Evolutionary conservation across 176 grass and related monocot species (phyloP), one percentile per base, ranked within the genome.

Genomic region (Rhynchospora pubera): DNA sequence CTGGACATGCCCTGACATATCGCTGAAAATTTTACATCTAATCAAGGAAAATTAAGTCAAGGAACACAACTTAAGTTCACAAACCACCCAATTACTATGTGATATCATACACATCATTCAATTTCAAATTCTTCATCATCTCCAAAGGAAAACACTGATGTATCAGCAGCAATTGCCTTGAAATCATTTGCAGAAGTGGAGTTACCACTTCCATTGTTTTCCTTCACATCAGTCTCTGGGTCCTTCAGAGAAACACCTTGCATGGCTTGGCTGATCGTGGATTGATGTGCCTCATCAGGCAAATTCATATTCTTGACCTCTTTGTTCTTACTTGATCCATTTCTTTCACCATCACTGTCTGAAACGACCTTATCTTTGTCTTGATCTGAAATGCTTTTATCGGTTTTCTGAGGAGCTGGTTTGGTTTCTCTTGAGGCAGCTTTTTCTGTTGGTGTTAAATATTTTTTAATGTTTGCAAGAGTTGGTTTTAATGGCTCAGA

Each of bases 121-220:
- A 91, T 95, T 87, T 90, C 93, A 6, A 93, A 99, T 22, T 99
- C 92, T 68, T 99, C 96, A 56, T 99, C 97, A 12, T 99, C 97
- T 51, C 97, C 93, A 18, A 96, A 99, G 3, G 91, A 93, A 62
- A 96, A 99, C 69, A 99, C 93, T 0, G 93, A 99, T 65, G 93
- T 86, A 44, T 99, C 93, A 65, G 97, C 93, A 7, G 93, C 90
- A 50, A 99, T 99, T 22, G 91, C 97, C 79, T 99, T 93, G 86
- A 99, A 99, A 78, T 96, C 97, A 28, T 89, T 99, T 91, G 89
- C 79, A 79, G 85, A 78, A 51, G 83, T 85, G 80, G 89, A 88
- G 53, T 91, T 88, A 52, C 65, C 58, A 72, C 78, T 80, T 47
- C 19, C 32, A 23, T 47, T 61, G 13, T 82, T 66, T 67, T 66